These are phyloP conservation scores for Endoconidiophora laricicola DNA, from an alignment of 2,329 filamentous ascomycete species.

Conservation along the genomic window DNA sequence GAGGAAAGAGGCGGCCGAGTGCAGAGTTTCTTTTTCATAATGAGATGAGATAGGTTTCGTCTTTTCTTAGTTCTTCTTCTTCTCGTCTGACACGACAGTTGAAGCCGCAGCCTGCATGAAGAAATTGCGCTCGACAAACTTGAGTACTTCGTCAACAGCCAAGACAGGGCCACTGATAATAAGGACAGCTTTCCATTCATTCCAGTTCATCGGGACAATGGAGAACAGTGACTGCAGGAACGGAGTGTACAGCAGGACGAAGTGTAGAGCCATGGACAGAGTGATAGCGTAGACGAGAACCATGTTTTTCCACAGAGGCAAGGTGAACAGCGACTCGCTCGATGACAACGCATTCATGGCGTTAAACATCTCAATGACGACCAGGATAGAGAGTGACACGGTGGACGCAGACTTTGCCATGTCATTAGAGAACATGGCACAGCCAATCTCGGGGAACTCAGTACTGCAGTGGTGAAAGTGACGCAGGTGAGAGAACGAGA, in stretches of 20 bases:
- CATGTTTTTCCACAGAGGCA: slow-evolving; percentile 97
- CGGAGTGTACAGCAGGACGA: slow-evolving; percentile 81
- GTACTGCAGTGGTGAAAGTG: slow-evolving; percentile 88
- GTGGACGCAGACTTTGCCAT: slow-evolving; percentile 83
- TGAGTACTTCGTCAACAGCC: slow-evolving; percentile 69
- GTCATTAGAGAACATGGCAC: slow-evolving; percentile 75
- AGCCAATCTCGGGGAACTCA: slow-evolving; percentile 77
- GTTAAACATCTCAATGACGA: slow-evolving; percentile 99
- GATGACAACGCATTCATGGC: slow-evolving; percentile 96
- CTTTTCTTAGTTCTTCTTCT: slow-evolving; percentile 21
- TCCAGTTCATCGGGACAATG: slow-evolving; percentile 70
- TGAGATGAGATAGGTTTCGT: too few species aligned
- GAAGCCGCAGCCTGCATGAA: slow-evolving; percentile 36
- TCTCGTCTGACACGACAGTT: slow-evolving; percentile 29
- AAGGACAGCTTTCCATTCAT: slow-evolving; percentile 85
- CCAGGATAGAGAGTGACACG: slow-evolving; percentile 76
- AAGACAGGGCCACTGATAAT: slow-evolving; percentile 82
- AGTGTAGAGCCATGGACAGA: slow-evolving; percentile 88
- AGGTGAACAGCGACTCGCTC: slow-evolving; percentile 80
- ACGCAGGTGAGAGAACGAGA: slow-evolving; percentile 72
- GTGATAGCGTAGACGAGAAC: slow-evolving; percentile 91
- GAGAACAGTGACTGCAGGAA: slow-evolving; percentile 79
- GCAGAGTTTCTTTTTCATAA: too few species aligned
- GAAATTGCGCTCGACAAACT: slow-evolving; percentile 54
- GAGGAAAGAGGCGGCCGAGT: too few species aligned